Conservation (phyloP, 768 basidiomycete genomes). For the Plicaturopsis crispa region DNA sequence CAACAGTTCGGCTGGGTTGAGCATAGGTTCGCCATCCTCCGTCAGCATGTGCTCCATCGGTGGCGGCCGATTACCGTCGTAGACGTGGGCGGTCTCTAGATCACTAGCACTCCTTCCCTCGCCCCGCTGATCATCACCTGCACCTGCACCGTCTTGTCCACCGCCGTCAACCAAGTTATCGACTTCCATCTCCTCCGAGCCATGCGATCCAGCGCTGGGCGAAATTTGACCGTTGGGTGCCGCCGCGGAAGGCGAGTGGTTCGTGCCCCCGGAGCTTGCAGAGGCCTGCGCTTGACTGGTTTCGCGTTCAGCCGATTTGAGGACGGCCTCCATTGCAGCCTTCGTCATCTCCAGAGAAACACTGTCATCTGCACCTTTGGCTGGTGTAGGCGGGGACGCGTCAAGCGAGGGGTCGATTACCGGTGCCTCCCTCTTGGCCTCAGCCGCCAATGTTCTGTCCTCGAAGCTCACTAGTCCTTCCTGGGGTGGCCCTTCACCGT, state of each 20-base stretch:
- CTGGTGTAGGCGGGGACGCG: slow-evolving; percentile 11
- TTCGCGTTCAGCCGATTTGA: slow-evolving; percentile 25
- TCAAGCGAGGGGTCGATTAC: slow-evolving; percentile 33
- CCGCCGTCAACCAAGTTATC: background rate
- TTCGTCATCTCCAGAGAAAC: slow-evolving; percentile 15
- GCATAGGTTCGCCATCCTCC: slow-evolving; percentile 60
- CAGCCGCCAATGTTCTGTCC: too few relatives aligned
- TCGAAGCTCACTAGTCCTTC: too few relatives aligned
- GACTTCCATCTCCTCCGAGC: slow-evolving; percentile 2
- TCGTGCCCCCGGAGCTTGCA: background rate
- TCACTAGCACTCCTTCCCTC: slow-evolving; percentile 1
- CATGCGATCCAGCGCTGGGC: background rate
- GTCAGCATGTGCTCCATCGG: slow-evolving; percentile 50
- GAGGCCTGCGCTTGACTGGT: slow-evolving; percentile 9
- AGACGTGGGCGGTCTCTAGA: background rate
- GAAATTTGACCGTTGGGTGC: background rate
- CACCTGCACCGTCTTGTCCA: background rate
- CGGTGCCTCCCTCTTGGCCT: slow-evolving; percentile 9
- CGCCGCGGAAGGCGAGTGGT: background rate
- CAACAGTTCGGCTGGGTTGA: slow-evolving; percentile 62
- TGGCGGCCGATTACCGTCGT: slow-evolving; percentile 22
- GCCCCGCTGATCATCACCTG: background rate
- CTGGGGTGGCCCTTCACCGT: too few relatives aligned
- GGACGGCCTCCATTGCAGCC: slow-evolving; percentile 24
- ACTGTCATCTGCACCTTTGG: slow-evolving; percentile 4